These are phyloP conservation scores for Saccharomycopsis fibuligera DNA, from an alignment of 805 yeast genomes.

Conservation along the genomic window DNA sequence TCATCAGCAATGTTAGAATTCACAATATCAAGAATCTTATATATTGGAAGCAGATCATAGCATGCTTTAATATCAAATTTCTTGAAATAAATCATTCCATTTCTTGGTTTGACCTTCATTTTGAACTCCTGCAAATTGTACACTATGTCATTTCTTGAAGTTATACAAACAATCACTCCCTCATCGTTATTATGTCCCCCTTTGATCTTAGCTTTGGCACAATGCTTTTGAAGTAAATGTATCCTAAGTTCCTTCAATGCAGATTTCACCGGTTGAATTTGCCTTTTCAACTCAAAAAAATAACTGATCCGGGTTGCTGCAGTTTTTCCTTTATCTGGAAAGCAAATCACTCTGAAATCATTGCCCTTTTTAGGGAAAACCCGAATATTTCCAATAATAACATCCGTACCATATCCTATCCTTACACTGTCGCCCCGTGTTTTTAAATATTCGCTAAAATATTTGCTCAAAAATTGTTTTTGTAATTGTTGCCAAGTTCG, in stretches of 20 bases:
- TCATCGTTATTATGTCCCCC: no score
- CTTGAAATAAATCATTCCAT: slow-evolving; percentile 36
- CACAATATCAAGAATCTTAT: slow-evolving; percentile 3
- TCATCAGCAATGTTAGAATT: background rate
- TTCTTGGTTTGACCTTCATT: no score
- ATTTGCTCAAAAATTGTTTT: slow-evolving; percentile 36
- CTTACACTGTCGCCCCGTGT: background rate
- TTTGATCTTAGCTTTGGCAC: no score
- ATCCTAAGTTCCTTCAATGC: slow-evolving; percentile 3
- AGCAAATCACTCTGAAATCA: slow-evolving; percentile 55
- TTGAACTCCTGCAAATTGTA: no score
- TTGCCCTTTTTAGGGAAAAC: slow-evolving; percentile 49
- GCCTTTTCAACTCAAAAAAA: background rate
- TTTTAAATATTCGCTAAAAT: slow-evolving; percentile 34
- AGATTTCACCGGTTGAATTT: slow-evolving; percentile 4
- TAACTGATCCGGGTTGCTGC: background rate
- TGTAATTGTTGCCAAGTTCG: slow-evolving; percentile 48
- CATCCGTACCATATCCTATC: background rate
- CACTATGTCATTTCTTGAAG: no score
- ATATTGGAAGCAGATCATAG: slow-evolving; percentile 62
- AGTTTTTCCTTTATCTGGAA: slow-evolving; percentile 36
- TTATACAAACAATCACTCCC: no score
- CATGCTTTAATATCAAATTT: slow-evolving; percentile 76
- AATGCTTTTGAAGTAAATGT: no score
- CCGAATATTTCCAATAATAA: background rate